phyloP scores from a whole-genome alignment of 257 asterid species.

The Penstemon eatonii region DNA sequence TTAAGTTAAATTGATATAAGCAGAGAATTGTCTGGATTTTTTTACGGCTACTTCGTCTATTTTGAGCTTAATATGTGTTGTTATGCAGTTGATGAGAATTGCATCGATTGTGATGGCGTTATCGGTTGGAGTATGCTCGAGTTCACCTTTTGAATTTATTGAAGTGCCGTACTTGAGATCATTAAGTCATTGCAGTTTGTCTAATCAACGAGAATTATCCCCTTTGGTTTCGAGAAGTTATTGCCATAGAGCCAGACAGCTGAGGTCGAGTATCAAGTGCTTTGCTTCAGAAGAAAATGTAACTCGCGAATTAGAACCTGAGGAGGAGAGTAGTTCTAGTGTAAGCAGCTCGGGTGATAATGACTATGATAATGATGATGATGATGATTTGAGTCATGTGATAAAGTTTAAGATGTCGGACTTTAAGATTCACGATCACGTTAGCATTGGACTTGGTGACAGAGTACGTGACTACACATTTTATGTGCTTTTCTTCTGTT shows the following conservation, averaged over 20 bases:
- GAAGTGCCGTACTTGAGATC: constrained; percentile 41
- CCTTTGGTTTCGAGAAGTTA: constrained; percentile 29
- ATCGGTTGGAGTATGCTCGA: constrained; percentile 47
- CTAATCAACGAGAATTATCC: constrained; percentile 27
- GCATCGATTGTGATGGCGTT: constrained; percentile 48
- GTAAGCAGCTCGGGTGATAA: constrained; percentile 36
- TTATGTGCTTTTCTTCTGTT: background rate
- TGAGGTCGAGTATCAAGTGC: constrained; percentile 36
- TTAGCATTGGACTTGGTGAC: constrained; percentile 79
- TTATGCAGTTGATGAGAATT: constrained; percentile 31
- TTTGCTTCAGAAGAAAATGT: constrained; percentile 44
- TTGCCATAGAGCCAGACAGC: constrained; percentile 15
- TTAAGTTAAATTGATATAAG: constrained; percentile 2
- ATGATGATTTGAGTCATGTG: constrained; percentile 80
- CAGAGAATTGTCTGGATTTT: background rate
- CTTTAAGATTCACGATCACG: constrained; percentile 68
- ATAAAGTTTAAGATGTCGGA: constrained; percentile 84
- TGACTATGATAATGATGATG: constrained; percentile 60
- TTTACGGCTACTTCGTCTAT: background rate
- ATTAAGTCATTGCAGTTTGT: constrained; percentile 33
- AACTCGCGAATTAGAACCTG: constrained; percentile 43
- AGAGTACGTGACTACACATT: constrained; percentile 43
- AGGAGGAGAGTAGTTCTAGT: constrained; percentile 30
- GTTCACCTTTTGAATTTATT: constrained; percentile 49
- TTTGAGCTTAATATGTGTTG: background rate